Evolutionary conservation across 2,329 filamentous ascomycete genomes (phyloP).

Genomic region (Diaporthe eres): DNA sequence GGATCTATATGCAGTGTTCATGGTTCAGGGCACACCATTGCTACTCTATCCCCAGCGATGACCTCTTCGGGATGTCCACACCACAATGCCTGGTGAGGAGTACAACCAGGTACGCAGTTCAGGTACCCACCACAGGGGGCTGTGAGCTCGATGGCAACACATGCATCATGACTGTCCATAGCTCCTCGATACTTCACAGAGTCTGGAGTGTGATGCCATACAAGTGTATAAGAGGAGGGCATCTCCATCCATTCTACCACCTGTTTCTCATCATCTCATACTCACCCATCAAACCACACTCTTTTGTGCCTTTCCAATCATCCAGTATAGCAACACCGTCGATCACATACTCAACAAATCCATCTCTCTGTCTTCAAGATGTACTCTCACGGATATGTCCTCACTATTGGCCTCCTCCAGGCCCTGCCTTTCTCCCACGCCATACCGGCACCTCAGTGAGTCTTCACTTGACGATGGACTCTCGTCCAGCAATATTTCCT

Average conservation of each 20-base stretch:
- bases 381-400: constrained; percentile 17
- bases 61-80: constrained; percentile 13
- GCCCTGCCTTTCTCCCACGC: constrained; percentile 26
- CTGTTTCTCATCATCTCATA: not conserved
- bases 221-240: constrained; percentile 17
- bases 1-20: constrained; percentile 10
- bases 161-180: constrained; percentile 10
- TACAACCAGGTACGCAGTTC: not conserved
- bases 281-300: constrained; percentile 16
- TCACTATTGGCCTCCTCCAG: constrained; percentile 35
- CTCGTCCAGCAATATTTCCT: not conserved
- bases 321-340: not conserved
- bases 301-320: constrained; percentile 7
- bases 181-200: not conserved
- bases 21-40: constrained; percentile 8
- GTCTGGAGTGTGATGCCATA: not conserved
- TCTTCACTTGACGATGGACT: too few species aligned
- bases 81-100: not conserved
- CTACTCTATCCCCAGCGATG: constrained; percentile 15
- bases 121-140: constrained; percentile 9
- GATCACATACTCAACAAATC: not conserved
- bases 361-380: constrained; percentile 2
- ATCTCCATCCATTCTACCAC: not conserved
- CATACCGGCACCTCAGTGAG: constrained; percentile 39
- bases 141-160: constrained; percentile 1